A percentile compares a stretch with the other conserved stretches of the same genome.
Conservation (phyloP, 108 stramenopile genomes). For the Chaetoceros muelleri region DNA sequence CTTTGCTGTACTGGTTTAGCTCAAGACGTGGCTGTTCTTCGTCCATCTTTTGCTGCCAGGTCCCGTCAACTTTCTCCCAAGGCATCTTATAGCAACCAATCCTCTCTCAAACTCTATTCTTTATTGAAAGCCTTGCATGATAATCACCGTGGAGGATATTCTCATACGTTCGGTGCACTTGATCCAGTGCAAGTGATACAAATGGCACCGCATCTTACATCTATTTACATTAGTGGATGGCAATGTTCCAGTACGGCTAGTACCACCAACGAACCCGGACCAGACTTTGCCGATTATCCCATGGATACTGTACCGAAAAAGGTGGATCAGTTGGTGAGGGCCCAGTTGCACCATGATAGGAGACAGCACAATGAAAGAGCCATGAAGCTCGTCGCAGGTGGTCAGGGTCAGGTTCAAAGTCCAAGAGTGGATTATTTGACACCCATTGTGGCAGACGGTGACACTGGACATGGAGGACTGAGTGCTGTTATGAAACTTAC, state of each 20-base stretch:
- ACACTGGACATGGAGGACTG: constrained; percentile 87
- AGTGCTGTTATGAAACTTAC: constrained; percentile 94
- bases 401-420: constrained; percentile 23
- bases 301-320: constrained; percentile 87
- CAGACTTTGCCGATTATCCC: constrained; percentile 88
- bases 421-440: constrained; percentile 81
- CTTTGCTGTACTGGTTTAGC: too few relatives aligned
- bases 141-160: constrained; percentile 61
- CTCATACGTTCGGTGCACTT: constrained; percentile 92
- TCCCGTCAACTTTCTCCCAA: constrained; percentile 31
- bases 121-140: constrained; percentile 50
- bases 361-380: constrained; percentile 81
- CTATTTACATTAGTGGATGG: constrained; percentile 91
- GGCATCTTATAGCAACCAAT: constrained; percentile 38
- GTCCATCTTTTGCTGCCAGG: constrained; percentile 47
- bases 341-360: constrained; percentile 91
- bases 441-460: constrained; percentile 94
- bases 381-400: constrained; percentile 37
- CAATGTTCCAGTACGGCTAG: constrained; percentile 88
- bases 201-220: constrained; percentile 89
- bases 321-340: constrained; percentile 87
- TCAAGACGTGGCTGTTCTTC: constrained; percentile 73
- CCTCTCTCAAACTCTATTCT: constrained; percentile 55
- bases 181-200: constrained; percentile 93
- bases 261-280: constrained; percentile 92